Evolutionary conservation across 495 filamentous ascomycete species (phyloP), one percentile per base, ranked within the genome.

Genomic region (Penicillium atrosanguineum): DNA sequence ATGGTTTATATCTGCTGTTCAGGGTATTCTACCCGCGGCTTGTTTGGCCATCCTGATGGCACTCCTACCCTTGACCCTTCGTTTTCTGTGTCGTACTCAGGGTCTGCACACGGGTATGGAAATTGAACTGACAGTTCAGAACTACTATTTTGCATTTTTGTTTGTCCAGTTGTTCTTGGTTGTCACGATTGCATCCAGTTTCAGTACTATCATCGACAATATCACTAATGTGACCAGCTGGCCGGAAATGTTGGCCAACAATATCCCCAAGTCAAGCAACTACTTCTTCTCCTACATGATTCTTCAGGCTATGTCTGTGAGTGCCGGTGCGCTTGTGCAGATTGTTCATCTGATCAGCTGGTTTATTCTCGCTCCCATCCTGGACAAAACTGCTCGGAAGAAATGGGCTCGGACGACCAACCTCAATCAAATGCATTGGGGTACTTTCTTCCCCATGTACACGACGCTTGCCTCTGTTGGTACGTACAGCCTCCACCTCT

Each of bases 241-340:
- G 68, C 84, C 91, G 0, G 65, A 83, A 21, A 75, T 90, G n/a
- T 69, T 98, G 48, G 94, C 93, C 2, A 64, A 76, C 26, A 93
- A 93, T 58, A 78, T 98, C 36, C 94, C 94, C 37, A 87, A 85
- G 69, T 89, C 92, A 2, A 87, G 89, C 55, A 95, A 97, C 65
- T 97, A 96, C 71, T 98, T 97, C 76, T 97, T 97, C 76, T 91
- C 89, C 5, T 98, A 98, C 76, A 91, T 98, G 85, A 85, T 97
- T 66, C 83, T 98, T 18, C 95, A 97, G 64, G 90, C 91, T 15
- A 79, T 98, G 61, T 88, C 88, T 52, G 87, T 88, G 60, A 95
- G 90, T 70, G 92, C 93, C 23, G 91, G 90, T 62, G 90, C 90
- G 12, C 76, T 98, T 12, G 77, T 96, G n/a, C 95, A 98, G 62